Base-by-base conservation (phyloP, 1,139 yeast species). In the Kurtzmaniella quercitrusa region DNA sequence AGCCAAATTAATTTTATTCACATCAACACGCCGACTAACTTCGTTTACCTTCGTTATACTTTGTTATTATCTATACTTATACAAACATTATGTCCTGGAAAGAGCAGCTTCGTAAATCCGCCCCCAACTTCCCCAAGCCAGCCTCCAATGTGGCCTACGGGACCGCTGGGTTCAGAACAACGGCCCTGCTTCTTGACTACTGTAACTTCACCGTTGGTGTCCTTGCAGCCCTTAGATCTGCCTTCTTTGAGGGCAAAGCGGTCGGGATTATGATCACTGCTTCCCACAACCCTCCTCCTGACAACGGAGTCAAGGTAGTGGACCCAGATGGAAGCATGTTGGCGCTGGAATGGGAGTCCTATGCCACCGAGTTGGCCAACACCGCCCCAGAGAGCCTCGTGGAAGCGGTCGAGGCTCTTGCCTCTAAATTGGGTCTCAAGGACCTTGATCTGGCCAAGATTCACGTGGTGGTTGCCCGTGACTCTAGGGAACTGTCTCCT, bases 241-340 rank as follows among this genome's bases (percentile, higher is more conserved):
- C 85, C 51, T 76, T 70, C 51, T 68, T 86, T 40, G 66, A 68
- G 1, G 90, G 95, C 2, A 70, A 84, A 57, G 79, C 87, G 17
- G 77, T 91, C 40, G 95, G 95, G 17, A 85, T 90, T 10, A 93
- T 94, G 98, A 82, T 94, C 55, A 94, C 98, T 2, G 98, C 98
- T 0, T 88, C 96, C 1, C 98, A 93, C 62, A 93, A 93, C 56
- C 98, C 98, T 0, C 96, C 98, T 0, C 74, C 73, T 42, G 98
- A 93, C 58, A 93, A 93, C 55, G 98, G 98, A n/a, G 96, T 93
- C 46, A 93, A 93, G 66, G 74, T 93, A 19, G 90, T 91, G 34
- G 98, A 93, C 55, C 98, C 98, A 1, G 67, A 77, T 62, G 98
- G 98, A 27, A 93, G 87, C 52, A 93, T 93, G 98, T 75, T 93